Evolutionary conservation across 352 stramenopile genomes (phyloP).

Genomic region (Phytophthora litchii): DNA sequence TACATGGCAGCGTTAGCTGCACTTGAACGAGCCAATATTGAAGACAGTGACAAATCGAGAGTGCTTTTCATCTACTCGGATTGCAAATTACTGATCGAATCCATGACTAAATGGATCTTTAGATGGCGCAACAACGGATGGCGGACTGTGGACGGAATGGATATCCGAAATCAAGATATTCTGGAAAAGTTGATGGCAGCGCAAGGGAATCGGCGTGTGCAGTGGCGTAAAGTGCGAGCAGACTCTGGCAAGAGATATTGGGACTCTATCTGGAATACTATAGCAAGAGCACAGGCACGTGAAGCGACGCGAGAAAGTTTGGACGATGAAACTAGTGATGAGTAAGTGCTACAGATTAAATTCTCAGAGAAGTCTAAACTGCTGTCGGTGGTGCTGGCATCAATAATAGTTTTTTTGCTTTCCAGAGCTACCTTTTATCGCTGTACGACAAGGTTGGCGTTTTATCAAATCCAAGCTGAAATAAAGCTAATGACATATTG

Average conservation of each 20-base stretch:
- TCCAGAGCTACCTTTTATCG: too few relatives aligned
- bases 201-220: constrained; percentile 13
- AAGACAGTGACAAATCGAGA: constrained; percentile 7
- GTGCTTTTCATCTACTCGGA: constrained; percentile 28
- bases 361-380: too few relatives aligned
- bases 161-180: constrained; percentile 24
- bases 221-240: constrained; percentile 18
- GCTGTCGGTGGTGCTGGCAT: too few relatives aligned
- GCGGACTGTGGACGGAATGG: constrained; percentile 9
- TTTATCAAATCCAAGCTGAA: too few relatives aligned
- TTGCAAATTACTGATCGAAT: constrained; percentile 19
- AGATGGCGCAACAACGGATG: constrained; percentile 27
- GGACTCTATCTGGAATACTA: constrained; percentile 20
- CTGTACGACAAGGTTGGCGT: too few relatives aligned
- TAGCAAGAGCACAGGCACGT: constrained; percentile 13
- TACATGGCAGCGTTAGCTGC: constrained; percentile 21
- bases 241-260: constrained; percentile 12
- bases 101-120: constrained; percentile 30
- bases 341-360: too few relatives aligned
- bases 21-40: constrained; percentile 19
- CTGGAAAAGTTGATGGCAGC: constrained; percentile 15
- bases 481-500: too few relatives aligned
- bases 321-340: constrained; percentile 3
- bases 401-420: too few relatives aligned
- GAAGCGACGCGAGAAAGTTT: neutral